Evolutionary conservation across 2,329 filamentous ascomycete genomes (phyloP), one percentile per base, ranked within the genome.

Genomic region (Cladophialophora carrionii): DNA sequence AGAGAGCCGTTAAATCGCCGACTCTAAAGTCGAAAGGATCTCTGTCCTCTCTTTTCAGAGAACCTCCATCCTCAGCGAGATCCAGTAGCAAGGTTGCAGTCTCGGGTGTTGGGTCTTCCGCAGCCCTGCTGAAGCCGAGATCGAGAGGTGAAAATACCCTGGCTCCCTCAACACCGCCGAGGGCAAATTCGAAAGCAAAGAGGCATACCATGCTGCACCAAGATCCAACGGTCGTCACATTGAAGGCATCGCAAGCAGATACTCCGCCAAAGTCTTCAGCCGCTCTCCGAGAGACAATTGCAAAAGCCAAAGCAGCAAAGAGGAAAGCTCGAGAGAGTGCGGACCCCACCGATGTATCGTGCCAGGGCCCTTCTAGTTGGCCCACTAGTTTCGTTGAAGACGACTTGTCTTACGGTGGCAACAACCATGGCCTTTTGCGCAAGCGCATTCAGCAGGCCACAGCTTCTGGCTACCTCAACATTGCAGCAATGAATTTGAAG

Each of bases 251-350:
- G 1, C 34, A 37, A 12, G 26, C 59, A 22, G 57, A 63, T 12
- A 84, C 80, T 64, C 76, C 76, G 0, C 78, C 80, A 5, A 95
- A 90, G 72, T 92, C 92, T 0, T 97, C 94, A 0, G 82, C 85
- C 17, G 88, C 92, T 0, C 79, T 99, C 14, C 87, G 95, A 37
- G 92, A 97, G 58, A 93, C 95, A 61, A 97, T 98, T 68, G 92
- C 93, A 43, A 94, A 93, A 72, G 94, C 95, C 0, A 96, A 94
- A 67, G 87, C 85, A 10, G 75, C 76, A 4, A 74, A 68, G 59
- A 73, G 73, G 62, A 78, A 66, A 24, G 59, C 62, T 22, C 6
- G 62, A 26, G 59, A 41, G 20, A 49, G 41, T 32, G 37, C 53
- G 9, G 56, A 24, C 17, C 49, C 49, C 2, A 17, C 43, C 31